Conservation (phyloP, 1,284 basidiomycete genomes). For the Papiliotrema laurentii region DNA sequence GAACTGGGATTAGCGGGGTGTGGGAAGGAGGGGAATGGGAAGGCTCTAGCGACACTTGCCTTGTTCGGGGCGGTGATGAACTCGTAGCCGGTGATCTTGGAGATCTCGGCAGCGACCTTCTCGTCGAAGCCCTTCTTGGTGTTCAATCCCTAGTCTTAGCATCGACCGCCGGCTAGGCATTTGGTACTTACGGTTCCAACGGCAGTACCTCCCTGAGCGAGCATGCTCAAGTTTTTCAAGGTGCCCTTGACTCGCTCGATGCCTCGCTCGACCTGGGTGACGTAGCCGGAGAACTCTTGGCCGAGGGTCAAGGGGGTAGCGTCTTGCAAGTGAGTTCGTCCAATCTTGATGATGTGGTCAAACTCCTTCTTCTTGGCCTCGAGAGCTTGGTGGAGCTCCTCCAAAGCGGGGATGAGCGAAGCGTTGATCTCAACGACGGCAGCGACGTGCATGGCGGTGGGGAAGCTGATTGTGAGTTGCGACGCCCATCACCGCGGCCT, state of each 20-base stretch:
- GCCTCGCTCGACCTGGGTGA: constrained; percentile 87
- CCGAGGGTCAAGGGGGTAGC: constrained; percentile 96
- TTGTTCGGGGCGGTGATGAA: constrained; percentile 99
- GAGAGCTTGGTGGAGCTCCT: constrained; percentile 76
- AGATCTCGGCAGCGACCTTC: constrained; percentile 87
- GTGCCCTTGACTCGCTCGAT: constrained; percentile 80
- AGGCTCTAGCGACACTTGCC: constrained; percentile 51
- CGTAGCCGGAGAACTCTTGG: constrained; percentile 98
- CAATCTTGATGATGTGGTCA: constrained; percentile 95
- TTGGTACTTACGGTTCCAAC: constrained; percentile 91
- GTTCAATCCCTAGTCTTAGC: constrained; percentile 72
- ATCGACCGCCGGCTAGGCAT: neutral
- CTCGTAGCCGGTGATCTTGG: constrained; percentile 80
- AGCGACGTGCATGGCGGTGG: constrained; percentile 98
- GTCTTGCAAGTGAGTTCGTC: constrained; percentile 96
- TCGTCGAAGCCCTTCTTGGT: constrained; percentile 95
- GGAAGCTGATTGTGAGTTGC: no score
- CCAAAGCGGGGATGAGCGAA: constrained; percentile 79
- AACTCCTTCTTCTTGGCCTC: constrained; percentile 76
- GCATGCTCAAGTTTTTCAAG: constrained; percentile 78
- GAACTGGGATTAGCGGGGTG: constrained; percentile 57
- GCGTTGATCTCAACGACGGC: constrained; percentile 83
- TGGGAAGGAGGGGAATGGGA: no score
- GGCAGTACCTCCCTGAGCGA: constrained; percentile 98
- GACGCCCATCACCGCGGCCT: neutral